phyloP scores from a whole-genome alignment of 1,284 basidiomycete genomes.

The Farysia itapuensis region DNA sequence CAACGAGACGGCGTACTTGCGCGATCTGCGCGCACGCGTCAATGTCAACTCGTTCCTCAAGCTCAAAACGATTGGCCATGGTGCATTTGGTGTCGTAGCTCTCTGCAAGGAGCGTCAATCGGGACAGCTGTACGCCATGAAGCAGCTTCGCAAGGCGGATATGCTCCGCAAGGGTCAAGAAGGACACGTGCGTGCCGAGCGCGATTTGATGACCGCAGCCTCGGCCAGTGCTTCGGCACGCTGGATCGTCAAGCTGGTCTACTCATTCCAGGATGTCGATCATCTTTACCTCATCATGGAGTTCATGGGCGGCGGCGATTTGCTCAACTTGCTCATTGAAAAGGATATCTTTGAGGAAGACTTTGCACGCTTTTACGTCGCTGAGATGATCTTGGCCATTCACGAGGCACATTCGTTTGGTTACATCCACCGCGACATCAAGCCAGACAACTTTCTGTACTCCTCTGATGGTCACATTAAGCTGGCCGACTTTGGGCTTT shows the following conservation, averaged over 20 bases:
- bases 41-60: conserved; percentile 82
- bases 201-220: conserved; percentile 79
- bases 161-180: conserved; percentile 98
- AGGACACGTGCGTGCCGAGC: conserved; percentile 87
- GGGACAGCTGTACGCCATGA: conserved; percentile 89
- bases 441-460: conserved; percentile 94
- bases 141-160: conserved; percentile 90
- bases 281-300: conserved; percentile 83
- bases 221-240: conserved; percentile 44
- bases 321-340: conserved; percentile 91
- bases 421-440: conserved; percentile 96
- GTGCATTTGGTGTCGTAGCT: conserved; percentile 95
- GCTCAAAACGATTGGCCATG: conserved; percentile 93
- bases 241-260: conserved; percentile 91
- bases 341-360: conserved; percentile 89
- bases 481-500: conserved; percentile 92
- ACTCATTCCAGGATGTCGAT: conserved; percentile 71
- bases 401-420: conserved; percentile 90
- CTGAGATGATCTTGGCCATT: conserved; percentile 97
- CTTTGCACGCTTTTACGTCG: conserved; percentile 91
- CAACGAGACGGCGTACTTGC: conserved; percentile 85
- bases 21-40: conserved; percentile 78
- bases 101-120: conserved; percentile 80
- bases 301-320: conserved; percentile 93
- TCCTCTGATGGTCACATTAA: conserved; percentile 89